Conservation (phyloP, 2,329 filamentous ascomycete species). For the Penicillium sp. region DNA sequence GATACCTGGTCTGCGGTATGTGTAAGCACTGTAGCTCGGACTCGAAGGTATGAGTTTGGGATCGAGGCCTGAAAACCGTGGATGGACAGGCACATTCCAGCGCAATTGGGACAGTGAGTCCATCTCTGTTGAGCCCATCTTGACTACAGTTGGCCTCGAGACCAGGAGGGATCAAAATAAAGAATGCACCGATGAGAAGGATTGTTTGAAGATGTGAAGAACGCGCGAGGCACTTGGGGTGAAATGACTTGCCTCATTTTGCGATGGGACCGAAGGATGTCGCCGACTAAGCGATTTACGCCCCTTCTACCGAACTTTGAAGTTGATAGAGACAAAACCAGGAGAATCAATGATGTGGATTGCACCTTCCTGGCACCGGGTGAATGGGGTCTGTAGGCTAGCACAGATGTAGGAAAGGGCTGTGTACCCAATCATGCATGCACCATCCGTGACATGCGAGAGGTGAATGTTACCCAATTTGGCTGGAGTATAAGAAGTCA, state of each 20-base stretch:
- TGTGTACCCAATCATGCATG: conserved; percentile 1
- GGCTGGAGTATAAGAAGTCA: neutral
- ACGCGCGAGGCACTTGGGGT: neutral
- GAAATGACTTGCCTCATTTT: neutral
- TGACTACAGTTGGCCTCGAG: neutral
- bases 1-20: neutral
- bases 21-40: neutral
- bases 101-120: neutral
- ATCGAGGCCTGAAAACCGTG: neutral
- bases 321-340: neutral
- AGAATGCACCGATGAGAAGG: neutral
- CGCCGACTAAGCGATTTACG: neutral
- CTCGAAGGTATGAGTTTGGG: no score
- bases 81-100: neutral
- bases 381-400: neutral
- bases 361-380: neutral
- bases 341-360: neutral
- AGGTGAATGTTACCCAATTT: neutral
- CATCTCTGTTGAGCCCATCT: neutral
- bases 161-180: neutral
- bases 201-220: neutral
- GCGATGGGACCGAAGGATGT: neutral
- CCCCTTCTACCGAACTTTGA: neutral
- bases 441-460: neutral
- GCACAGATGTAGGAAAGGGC: neutral